A percentile compares a stretch with the other conserved stretches of the same genome.
phyloP scores from a whole-genome alignment of 208 protist species.

The Leishmania gerbilli region DNA sequence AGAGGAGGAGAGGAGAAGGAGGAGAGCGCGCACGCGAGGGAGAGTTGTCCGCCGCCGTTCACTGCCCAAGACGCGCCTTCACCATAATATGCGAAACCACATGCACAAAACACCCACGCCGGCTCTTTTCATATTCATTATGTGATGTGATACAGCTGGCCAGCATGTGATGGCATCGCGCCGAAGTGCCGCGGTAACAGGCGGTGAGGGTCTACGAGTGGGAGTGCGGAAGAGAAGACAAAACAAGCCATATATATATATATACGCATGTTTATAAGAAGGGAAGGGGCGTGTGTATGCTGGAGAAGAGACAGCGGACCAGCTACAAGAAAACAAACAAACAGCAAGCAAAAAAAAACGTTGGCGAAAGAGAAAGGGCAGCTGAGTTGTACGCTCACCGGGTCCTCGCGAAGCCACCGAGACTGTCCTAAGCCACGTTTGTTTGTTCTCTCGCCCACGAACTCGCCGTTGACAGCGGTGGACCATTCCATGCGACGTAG shows the following conservation, averaged over 20 bases:
- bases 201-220: neutral
- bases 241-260: no score
- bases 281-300: neutral
- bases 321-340: no score
- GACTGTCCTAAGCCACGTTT: neutral
- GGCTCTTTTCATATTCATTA: neutral
- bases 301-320: neutral
- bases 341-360: neutral
- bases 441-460: neutral
- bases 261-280: neutral
- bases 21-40: neutral
- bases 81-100: constrained; percentile 4
- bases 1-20: neutral
- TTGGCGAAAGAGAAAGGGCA: neutral
- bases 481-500: neutral
- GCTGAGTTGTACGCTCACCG: neutral
- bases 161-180: neutral
- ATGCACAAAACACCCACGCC: constrained; percentile 4
- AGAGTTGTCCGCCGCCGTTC: neutral
- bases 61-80: neutral
- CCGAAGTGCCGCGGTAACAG: neutral
- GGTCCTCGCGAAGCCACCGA: neutral
- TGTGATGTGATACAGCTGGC: neutral
- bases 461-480: neutral
- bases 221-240: neutral